These are phyloP conservation scores for Picochlorum sp. DNA, from an alignment of 139 green algal genomes.

Conservation along the genomic window DNA sequence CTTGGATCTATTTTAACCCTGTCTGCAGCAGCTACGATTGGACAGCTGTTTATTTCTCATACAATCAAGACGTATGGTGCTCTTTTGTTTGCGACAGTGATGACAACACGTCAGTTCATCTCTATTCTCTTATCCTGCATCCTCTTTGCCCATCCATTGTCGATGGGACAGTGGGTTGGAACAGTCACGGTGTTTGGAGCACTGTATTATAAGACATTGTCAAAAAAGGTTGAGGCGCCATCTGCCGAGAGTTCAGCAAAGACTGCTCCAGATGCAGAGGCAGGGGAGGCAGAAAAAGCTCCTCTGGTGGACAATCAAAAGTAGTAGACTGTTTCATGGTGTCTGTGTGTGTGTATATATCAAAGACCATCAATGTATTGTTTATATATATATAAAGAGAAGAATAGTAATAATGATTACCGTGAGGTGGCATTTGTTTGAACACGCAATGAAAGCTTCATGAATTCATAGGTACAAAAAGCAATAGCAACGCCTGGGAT, in stretches of 20 bases:
- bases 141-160: conserved; percentile 76
- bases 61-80: conserved; percentile 73
- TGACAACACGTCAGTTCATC: conserved; percentile 89
- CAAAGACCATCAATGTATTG: neutral
- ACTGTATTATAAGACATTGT: conserved; percentile 50
- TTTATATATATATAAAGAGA: conserved; percentile 13
- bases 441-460: conserved; percentile 36
- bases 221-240: conserved; percentile 5
- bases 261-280: neutral
- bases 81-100: conserved; percentile 86
- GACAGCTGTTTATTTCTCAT: conserved; percentile 75
- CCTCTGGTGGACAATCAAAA: conserved; percentile 3
- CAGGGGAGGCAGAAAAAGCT: conserved; percentile 4
- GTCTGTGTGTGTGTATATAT: neutral
- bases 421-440: conserved; percentile 21
- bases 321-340: neutral
- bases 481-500: conserved; percentile 82
- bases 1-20: conserved; percentile 47
- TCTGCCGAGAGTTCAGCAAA: neutral
- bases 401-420: conserved; percentile 5
- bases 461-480: conserved; percentile 76
- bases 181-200: conserved; percentile 49
- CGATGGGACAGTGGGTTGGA: conserved; percentile 49
- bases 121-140: conserved; percentile 83
- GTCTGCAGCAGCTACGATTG: conserved; percentile 42